A percentile compares a stretch with the other conserved stretches of the same genome.
Evolutionary conservation across 2,329 filamentous ascomycete genomes (phyloP).

Genomic region (Colletotrichum karsti): DNA sequence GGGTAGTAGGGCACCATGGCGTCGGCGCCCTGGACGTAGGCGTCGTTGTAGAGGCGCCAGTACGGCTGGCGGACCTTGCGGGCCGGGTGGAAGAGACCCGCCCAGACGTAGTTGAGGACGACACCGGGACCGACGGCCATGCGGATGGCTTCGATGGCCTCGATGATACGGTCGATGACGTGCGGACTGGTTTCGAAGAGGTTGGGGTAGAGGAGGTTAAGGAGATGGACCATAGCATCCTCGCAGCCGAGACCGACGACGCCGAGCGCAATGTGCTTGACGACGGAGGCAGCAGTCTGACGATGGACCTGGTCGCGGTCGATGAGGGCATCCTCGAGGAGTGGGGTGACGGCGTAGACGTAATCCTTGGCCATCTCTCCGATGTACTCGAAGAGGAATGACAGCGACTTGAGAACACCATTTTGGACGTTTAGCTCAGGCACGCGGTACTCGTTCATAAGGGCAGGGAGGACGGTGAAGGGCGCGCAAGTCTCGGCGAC

Average conservation of each 20-base stretch:
- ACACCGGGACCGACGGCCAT: conserved; percentile 92
- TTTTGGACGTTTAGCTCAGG: conserved; percentile 99
- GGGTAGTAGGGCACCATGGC: conserved; percentile 98
- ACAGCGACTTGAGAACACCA: conserved; percentile 94
- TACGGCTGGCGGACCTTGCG: conserved; percentile 94
- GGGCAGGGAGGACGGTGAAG: conserved; percentile 95
- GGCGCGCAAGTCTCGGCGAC: conserved; percentile 98
- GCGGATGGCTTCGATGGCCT: conserved; percentile 94
- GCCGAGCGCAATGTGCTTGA: conserved; percentile 96
- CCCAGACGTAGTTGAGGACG: conserved; percentile 98
- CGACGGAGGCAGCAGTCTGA: conserved; percentile 94
- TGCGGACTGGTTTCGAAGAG: conserved; percentile 97
- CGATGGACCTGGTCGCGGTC: conserved; percentile 98
- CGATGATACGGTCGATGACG: conserved; percentile 97
- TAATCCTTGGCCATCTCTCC: conserved; percentile 99
- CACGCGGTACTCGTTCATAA: conserved; percentile 99
- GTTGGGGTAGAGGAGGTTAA: conserved; percentile 96
- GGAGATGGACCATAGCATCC: conserved; percentile 96
- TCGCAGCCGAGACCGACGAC: conserved; percentile 98
- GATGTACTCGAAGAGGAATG: conserved; percentile 98
- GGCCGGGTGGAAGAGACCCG: conserved; percentile 95
- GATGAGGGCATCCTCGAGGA: conserved; percentile 96
- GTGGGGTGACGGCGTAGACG: conserved; percentile 95
- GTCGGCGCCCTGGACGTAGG: conserved; percentile 93
- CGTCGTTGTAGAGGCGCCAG: conserved; percentile 97